Conservation (phyloP, 306 rosid species). For the Dryas octopetala region DNA sequence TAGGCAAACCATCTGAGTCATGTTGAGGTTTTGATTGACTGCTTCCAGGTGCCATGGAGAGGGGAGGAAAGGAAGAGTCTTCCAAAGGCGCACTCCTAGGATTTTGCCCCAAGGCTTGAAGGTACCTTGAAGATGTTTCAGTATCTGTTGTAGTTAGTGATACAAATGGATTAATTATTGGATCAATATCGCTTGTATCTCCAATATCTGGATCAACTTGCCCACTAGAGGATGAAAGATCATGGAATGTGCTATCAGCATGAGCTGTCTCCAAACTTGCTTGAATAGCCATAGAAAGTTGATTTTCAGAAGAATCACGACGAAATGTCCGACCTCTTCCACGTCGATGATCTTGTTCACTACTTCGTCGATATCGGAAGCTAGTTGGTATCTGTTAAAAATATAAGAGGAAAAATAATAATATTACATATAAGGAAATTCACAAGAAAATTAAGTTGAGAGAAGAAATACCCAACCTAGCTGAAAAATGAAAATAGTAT, state of each 20-base stretch:
- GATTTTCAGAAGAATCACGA: constrained; percentile 64
- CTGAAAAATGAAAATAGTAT: not conserved
- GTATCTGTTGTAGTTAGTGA: constrained; percentile 46
- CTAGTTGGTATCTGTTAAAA: constrained; percentile 83
- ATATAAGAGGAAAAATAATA: constrained; percentile 5
- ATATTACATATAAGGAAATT: not conserved
- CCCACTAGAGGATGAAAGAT: constrained; percentile 40
- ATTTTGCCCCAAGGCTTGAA: constrained; percentile 76
- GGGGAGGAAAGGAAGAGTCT: constrained; percentile 91
- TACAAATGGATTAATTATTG: constrained; percentile 59
- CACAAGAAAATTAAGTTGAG: not conserved
- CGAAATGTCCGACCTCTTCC: constrained; percentile 63
- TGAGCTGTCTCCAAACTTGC: constrained; percentile 83
- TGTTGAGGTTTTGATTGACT: constrained; percentile 51
- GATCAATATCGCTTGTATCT: constrained; percentile 50
- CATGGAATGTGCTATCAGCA: constrained; percentile 38
- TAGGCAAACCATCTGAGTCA: constrained; percentile 56
- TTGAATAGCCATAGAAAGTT: constrained; percentile 76
- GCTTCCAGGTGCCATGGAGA: constrained; percentile 48
- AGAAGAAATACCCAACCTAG: not conserved
- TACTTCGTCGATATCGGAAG: constrained; percentile 60
- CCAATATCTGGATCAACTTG: constrained; percentile 45
- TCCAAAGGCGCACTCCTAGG: constrained; percentile 46
- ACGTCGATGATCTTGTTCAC: constrained; percentile 70
- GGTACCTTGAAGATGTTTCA: constrained; percentile 73